Conservation (phyloP, 2,329 filamentous ascomycete genomes). For the Cladosporium velox region DNA sequence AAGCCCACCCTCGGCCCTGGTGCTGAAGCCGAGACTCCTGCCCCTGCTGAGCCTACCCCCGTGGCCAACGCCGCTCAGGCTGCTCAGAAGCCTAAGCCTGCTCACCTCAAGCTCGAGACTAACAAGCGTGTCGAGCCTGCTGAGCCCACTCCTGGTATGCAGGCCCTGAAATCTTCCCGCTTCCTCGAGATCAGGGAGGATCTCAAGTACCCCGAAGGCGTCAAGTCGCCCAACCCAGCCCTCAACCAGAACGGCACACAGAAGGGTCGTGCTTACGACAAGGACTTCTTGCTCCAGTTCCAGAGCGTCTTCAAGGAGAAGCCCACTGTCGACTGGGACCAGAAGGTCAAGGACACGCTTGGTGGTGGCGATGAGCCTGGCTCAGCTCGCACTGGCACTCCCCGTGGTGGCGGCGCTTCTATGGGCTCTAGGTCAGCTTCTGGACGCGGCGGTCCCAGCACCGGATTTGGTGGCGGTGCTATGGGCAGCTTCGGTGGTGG, state of each 20-base stretch:
- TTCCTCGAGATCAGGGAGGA: slow-evolving; percentile 76
- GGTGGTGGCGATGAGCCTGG: slow-evolving; percentile 67
- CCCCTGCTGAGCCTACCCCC: slow-evolving; percentile 40
- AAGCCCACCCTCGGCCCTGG: slow-evolving; percentile 52
- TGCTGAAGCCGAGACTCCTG: slow-evolving; percentile 42
- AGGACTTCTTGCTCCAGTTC: slow-evolving; percentile 94
- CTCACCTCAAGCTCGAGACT: slow-evolving; percentile 83
- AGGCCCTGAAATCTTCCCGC: slow-evolving; percentile 86
- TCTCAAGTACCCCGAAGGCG: slow-evolving; percentile 77
- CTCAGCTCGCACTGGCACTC: slow-evolving; percentile 65
- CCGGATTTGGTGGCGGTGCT: slow-evolving; percentile 46
- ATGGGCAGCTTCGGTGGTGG: slow-evolving; percentile 71
- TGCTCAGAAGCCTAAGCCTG: slow-evolving; percentile 75
- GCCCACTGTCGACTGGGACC: slow-evolving; percentile 89
- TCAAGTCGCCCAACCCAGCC: slow-evolving; percentile 87
- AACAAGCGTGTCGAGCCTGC: slow-evolving; percentile 85
- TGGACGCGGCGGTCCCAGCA: slow-evolving; percentile 36
- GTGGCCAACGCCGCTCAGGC: slow-evolving; percentile 42
- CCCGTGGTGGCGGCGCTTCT: slow-evolving; percentile 49
- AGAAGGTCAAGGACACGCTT: slow-evolving; percentile 80
- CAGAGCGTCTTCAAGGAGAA: slow-evolving; percentile 95
- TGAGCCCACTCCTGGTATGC: slow-evolving; percentile 90
- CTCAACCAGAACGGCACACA: slow-evolving; percentile 78
- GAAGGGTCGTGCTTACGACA: slow-evolving; percentile 90
- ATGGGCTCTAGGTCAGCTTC: slow-evolving; percentile 54